Conservation (phyloP, 768 basidiomycete species). For the Lenzites betulinus region DNA sequence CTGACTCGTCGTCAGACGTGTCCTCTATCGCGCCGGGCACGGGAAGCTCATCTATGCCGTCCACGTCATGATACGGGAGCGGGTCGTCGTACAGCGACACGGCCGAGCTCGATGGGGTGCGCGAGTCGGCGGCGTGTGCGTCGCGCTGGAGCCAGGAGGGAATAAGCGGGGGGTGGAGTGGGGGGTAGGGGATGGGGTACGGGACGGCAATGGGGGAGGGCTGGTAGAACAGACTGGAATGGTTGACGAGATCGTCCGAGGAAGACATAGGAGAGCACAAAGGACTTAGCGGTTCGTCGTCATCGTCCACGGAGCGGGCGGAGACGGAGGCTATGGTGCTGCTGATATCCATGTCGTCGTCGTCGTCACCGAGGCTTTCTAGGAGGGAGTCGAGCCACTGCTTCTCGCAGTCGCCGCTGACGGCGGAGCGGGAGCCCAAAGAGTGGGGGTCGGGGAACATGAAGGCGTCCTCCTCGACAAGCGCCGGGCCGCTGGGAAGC, state of each 20-base stretch:
- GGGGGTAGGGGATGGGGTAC: conserved; percentile 71
- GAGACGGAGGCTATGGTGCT: conserved; percentile 35
- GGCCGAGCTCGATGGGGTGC: conserved; percentile 30
- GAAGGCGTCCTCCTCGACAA: conserved; percentile 62
- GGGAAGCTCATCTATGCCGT: conserved; percentile 68
- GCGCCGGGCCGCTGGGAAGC: conserved; percentile 42
- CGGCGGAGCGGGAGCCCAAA: conserved; percentile 43
- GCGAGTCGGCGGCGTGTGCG: conserved; percentile 41
- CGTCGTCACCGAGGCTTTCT: conserved; percentile 71
- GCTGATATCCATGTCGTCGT: conserved; percentile 46
- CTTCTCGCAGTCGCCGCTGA: conserved; percentile 59
- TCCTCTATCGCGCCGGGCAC: conserved; percentile 85
- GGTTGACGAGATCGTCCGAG: conserved; percentile 69
- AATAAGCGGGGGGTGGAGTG: conserved; percentile 58
- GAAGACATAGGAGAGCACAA: conserved; percentile 72
- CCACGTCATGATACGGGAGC: conserved; percentile 61
- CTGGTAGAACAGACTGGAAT: conserved; percentile 46
- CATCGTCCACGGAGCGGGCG: conserved; percentile 57
- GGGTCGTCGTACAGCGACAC: conserved; percentile 49
- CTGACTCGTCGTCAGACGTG: conserved; percentile 84
- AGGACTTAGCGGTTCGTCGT: conserved; percentile 58
- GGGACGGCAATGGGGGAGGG: conserved; percentile 48
- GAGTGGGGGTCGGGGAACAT: conserved; percentile 79
- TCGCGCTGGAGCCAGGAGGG: conserved; percentile 53
- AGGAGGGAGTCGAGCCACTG: conserved; percentile 83